These are phyloP conservation scores for Rhinocladiella mackenziei DNA, from an alignment of 2,329 filamentous ascomycete genomes.

Conservation along the genomic window DNA sequence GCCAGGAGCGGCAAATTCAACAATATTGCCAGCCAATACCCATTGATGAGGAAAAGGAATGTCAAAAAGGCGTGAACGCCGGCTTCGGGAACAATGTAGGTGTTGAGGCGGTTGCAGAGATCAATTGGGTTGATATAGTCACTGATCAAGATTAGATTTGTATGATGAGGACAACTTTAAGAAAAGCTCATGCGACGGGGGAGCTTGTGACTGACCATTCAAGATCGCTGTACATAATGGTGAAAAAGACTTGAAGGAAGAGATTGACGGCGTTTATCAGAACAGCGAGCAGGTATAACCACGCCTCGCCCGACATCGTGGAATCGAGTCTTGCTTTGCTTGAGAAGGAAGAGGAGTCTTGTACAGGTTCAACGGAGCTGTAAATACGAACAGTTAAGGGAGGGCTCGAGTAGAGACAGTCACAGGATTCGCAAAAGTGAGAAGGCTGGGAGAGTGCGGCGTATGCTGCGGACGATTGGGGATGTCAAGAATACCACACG, in stretches of 20 bases:
- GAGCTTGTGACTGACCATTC: constrained; percentile 73
- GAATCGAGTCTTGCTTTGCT: constrained; percentile 18
- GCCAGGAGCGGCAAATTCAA: constrained; percentile 87
- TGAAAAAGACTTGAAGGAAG: constrained; percentile 99
- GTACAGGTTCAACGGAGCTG: background rate
- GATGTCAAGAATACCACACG: background rate
- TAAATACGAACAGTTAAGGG: background rate
- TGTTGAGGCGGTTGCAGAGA: constrained; percentile 99
- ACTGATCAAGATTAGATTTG: too few relatives aligned
- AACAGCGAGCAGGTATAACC: constrained; percentile 96
- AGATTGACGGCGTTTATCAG: constrained; percentile 99
- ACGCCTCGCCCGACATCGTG: constrained; percentile 94
- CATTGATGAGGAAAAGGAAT: constrained; percentile 94
- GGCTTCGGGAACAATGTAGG: constrained; percentile 98
- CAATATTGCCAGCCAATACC: constrained; percentile 91
- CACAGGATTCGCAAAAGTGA: background rate
- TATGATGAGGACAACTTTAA: too few relatives aligned
- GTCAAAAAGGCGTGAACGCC: constrained; percentile 96
- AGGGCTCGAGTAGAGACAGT: background rate
- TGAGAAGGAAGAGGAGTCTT: constrained; percentile 2
- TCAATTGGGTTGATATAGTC: constrained; percentile 99
- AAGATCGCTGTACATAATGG: constrained; percentile 99
- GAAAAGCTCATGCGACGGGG: too few relatives aligned
- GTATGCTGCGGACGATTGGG: background rate
- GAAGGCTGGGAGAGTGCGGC: background rate